Conservation (phyloP, 768 basidiomycete genomes). For the Hortiboletus campestris region DNA sequence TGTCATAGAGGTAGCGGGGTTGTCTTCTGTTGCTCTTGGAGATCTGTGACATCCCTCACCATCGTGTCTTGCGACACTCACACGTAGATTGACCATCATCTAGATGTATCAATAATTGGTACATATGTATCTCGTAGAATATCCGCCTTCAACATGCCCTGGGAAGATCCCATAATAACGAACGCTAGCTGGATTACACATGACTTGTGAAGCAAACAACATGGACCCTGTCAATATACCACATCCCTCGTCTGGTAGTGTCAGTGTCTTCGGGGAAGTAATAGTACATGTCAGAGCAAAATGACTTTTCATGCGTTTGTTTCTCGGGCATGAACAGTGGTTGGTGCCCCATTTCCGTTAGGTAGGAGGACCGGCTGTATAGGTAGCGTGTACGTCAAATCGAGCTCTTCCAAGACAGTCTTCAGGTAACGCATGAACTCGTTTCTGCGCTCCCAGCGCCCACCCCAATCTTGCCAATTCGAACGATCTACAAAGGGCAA, state of each 20-base stretch:
- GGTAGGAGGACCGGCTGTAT: slow-evolving; percentile 68
- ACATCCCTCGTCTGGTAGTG: not conserved
- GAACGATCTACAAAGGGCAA: slow-evolving; percentile 51
- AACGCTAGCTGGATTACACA: not conserved
- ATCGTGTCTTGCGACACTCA: no score
- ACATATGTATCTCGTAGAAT: slow-evolving; percentile 16
- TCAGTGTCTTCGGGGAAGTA: not conserved
- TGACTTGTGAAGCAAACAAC: not conserved
- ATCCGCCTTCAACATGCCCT: slow-evolving; percentile 38
- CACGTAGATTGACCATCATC: slow-evolving; percentile 1
- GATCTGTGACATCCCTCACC: slow-evolving; percentile 14
- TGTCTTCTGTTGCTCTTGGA: slow-evolving; percentile 68
- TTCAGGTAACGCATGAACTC: slow-evolving; percentile 76
- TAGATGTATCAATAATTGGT: not conserved
- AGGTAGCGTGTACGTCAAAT: slow-evolving; percentile 67
- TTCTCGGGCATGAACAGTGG: not conserved
- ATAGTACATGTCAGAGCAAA: not conserved
- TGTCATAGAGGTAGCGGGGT: slow-evolving; percentile 83
- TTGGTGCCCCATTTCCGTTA: slow-evolving; percentile 5
- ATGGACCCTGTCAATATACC: not conserved
- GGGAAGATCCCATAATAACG: not conserved
- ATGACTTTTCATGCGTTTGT: not conserved
- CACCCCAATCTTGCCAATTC: slow-evolving; percentile 90
- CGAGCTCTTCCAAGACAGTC: slow-evolving; percentile 68
- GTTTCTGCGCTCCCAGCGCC: slow-evolving; percentile 71